These are phyloP conservation scores for Phaeoacremonium minimum DNA, from an alignment of 2,329 filamentous ascomycete genomes.

Conservation along the genomic window DNA sequence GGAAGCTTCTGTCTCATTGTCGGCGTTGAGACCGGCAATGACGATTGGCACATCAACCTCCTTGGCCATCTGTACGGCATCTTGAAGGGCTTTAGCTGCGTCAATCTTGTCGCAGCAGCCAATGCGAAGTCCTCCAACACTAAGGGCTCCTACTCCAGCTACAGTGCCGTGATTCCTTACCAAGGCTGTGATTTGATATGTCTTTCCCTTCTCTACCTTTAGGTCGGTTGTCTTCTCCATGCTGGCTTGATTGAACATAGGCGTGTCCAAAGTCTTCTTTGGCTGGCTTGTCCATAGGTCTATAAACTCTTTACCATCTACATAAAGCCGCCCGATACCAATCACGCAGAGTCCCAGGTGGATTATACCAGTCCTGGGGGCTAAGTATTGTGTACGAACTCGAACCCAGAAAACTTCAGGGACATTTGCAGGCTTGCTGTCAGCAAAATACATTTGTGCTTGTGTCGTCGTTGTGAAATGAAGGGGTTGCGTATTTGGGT, in stretches of 20 bases:
- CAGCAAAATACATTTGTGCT: too few relatives aligned
- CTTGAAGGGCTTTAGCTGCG: conserved; percentile 8
- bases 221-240: conserved; percentile 10
- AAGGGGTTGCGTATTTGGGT: too few relatives aligned
- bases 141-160: conserved; percentile 15
- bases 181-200: conserved; percentile 6
- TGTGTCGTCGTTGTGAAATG: too few relatives aligned
- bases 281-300: conserved; percentile 15
- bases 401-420: too few relatives aligned
- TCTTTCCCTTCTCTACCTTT: conserved; percentile 1
- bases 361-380: too few relatives aligned
- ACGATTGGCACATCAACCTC: conserved; percentile 54
- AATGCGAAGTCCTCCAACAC: conserved; percentile 12
- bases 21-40: conserved; percentile 52
- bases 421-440: too few relatives aligned
- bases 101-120: conserved; percentile 13
- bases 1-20: conserved; percentile 26
- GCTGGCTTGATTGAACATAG: conserved; percentile 10
- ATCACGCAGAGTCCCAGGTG: conserved; percentile 10
- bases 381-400: too few relatives aligned
- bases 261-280: conserved; percentile 8
- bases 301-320: conserved; percentile 17
- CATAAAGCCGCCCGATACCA: conserved; percentile 18
- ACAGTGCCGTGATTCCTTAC: conserved; percentile 14
- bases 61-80: conserved; percentile 48